Evolutionary conservation across 192 early-diverging fungal species (phyloP).

Genomic region (Backusella sp.): DNA sequence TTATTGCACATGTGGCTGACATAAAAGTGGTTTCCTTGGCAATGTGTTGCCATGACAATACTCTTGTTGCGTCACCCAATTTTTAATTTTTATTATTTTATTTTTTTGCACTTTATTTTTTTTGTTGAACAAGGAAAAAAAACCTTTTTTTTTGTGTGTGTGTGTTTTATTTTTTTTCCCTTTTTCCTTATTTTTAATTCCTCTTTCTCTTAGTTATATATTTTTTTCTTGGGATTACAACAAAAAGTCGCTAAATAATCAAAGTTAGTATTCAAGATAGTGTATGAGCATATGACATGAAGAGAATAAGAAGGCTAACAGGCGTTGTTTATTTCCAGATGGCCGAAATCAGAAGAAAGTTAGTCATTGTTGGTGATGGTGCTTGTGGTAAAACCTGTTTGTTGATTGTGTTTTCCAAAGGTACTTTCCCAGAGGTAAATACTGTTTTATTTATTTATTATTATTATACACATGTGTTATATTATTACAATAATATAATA

Average conservation of each 20-base stretch:
- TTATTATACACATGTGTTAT: too few relatives aligned
- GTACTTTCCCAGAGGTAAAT: slow-evolving; percentile 79
- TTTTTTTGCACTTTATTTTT: neutral
- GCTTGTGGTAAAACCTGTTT: slow-evolving; percentile 92
- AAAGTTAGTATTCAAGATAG: neutral
- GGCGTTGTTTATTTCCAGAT: neutral
- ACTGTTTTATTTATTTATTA: neutral
- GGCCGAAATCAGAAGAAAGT: slow-evolving; percentile 75
- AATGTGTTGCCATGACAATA: neutral
- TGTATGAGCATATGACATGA: neutral
- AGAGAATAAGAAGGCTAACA: neutral
- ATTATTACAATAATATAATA: neutral
- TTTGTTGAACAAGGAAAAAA: neutral
- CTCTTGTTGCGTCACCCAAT: neutral
- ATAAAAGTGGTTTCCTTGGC: neutral
- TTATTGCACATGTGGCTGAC: neutral
- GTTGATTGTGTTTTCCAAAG: slow-evolving; percentile 81
- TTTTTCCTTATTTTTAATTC: neutral
- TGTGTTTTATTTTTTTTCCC: neutral
- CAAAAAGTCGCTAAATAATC: neutral
- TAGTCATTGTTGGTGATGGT: slow-evolving; percentile 95
- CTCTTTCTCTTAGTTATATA: too few relatives aligned
- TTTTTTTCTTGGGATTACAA: neutral
- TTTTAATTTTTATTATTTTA: slow-evolving; percentile 10
- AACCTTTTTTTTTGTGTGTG: too few relatives aligned